Base-by-base conservation (phyloP, 345 rosid genomes). In the Populus tremula region DNA sequence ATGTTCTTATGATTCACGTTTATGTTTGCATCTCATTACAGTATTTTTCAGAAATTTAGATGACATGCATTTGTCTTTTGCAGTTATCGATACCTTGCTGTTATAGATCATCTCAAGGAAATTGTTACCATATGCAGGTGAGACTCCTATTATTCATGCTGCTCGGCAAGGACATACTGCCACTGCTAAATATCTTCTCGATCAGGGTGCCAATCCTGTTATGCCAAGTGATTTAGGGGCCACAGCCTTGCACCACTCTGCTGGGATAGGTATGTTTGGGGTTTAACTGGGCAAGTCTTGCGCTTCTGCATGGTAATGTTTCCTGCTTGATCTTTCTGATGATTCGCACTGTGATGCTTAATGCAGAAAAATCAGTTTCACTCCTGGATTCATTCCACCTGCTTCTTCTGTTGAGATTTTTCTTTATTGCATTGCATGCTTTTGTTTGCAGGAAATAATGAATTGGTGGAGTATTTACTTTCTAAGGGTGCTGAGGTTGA, bases 141-240 rank as follows among this genome's bases (percentile, higher is more conserved):
- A 95, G 66, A 93, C 99, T 86, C 91, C 98, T 59, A 93, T 95
- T 74, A 71, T 93, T 82, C 98, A 93, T 86, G 99, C 96, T 86
- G 96, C 96, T 35, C 88, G 96, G 59, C 97, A 88, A 87, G 99
- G 98, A 59, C 96, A 93, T 84, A 86, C 90, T 39, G 87, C 62
- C 53, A 91, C 97, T 35, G 88, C 89, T 18, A 92, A 87, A 78
- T 95, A 93, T 85, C 92, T 95, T 49, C 80, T 92, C 43, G 97
- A 91, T 71, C 92, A 77, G 33, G 96, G 94, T 79, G 98, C 99
- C 2, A 78, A 89, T 79, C 91, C 96, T 43, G 76, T 83, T 54
- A 89, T 92, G 43, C 82, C 97, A 11, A 93, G 98, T 85, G 90
- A 93, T 21, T 81, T 92, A 77, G 99, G 98, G 47, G 92, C 93